phyloP scores from a whole-genome alignment of 2,329 filamentous ascomycete genomes.

The Biscogniauxia marginata region DNA sequence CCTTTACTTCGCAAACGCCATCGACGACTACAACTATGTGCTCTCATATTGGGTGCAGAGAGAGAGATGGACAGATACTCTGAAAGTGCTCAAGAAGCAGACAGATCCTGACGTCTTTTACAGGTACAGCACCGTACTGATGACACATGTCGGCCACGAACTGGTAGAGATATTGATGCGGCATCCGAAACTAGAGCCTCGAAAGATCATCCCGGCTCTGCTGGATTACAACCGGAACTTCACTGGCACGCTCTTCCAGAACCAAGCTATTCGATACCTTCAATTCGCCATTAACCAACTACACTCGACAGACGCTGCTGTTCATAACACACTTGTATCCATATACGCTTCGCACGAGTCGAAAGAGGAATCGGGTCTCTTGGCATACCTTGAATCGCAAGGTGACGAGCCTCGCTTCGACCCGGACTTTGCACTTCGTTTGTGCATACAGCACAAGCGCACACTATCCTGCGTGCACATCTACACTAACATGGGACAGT shows the following conservation, averaged over 20 bases:
- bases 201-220: slow-evolving; percentile 87
- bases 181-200: slow-evolving; percentile 78
- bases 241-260: slow-evolving; percentile 66
- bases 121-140: slow-evolving; percentile 93
- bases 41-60: slow-evolving; percentile 96
- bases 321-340: slow-evolving; percentile 95
- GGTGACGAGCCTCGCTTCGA: slow-evolving; percentile 86
- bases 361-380: slow-evolving; percentile 77
- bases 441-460: slow-evolving; percentile 92
- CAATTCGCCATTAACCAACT: slow-evolving; percentile 90
- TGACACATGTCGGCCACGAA: slow-evolving; percentile 81
- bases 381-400: slow-evolving; percentile 88
- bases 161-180: slow-evolving; percentile 95
- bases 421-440: slow-evolving; percentile 89
- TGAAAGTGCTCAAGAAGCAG: slow-evolving; percentile 89
- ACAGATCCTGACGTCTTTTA: slow-evolving; percentile 93
- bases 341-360: slow-evolving; percentile 88
- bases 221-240: slow-evolving; percentile 88
- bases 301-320: slow-evolving; percentile 75
- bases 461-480: slow-evolving; percentile 96
- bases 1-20: slow-evolving; percentile 81
- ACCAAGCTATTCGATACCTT: slow-evolving; percentile 91
- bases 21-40: slow-evolving; percentile 93
- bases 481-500: slow-evolving; percentile 95
- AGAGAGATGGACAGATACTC: slow-evolving; percentile 84